Evolutionary conservation across 2,329 filamentous ascomycete species (phyloP).

Genomic region (Pseudocercospora pini-densiflorae): DNA sequence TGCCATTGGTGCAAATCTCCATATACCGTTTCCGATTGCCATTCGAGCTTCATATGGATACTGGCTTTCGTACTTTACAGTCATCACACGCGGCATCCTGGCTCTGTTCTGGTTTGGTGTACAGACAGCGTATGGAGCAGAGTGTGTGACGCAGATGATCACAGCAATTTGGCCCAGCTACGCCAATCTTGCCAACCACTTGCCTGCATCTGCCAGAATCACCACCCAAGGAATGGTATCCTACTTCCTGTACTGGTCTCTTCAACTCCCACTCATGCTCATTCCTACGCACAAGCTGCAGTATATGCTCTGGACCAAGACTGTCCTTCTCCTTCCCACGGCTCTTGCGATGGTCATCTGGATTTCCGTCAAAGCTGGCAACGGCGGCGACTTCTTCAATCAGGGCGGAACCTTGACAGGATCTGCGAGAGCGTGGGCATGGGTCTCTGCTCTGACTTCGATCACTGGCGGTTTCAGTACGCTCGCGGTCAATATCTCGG

Average conservation of each 20-base stretch:
- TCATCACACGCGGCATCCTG: conserved; percentile 29
- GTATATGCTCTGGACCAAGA: conserved; percentile 43
- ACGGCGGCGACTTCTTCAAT: conserved; percentile 24
- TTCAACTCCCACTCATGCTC: conserved; percentile 49
- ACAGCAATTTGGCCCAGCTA: conserved; percentile 45
- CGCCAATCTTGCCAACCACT: conserved; percentile 41
- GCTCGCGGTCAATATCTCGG: conserved; percentile 50
- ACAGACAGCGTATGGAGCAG: conserved; percentile 25
- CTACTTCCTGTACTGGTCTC: conserved; percentile 47
- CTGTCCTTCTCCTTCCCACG: conserved; percentile 38
- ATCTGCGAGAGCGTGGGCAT: conserved; percentile 36
- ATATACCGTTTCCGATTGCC: conserved; percentile 45
- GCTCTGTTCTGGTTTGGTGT: conserved; percentile 34
- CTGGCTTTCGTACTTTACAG: conserved; percentile 29
- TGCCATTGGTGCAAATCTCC: conserved; percentile 51
- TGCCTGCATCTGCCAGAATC: conserved; percentile 47
- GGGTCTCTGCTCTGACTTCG: conserved; percentile 52
- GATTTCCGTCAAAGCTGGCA: conserved; percentile 30
- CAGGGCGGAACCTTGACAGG: conserved; percentile 20
- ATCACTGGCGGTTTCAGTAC: conserved; percentile 58
- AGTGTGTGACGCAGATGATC: conserved; percentile 25
- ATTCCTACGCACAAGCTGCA: conserved; percentile 34
- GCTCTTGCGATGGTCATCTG: conserved; percentile 35
- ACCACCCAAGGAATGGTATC: conserved; percentile 48
- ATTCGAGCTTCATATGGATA: conserved; percentile 26